Conservation (phyloP, 345 rosid genomes). For the Ailanthus altissimus region DNA sequence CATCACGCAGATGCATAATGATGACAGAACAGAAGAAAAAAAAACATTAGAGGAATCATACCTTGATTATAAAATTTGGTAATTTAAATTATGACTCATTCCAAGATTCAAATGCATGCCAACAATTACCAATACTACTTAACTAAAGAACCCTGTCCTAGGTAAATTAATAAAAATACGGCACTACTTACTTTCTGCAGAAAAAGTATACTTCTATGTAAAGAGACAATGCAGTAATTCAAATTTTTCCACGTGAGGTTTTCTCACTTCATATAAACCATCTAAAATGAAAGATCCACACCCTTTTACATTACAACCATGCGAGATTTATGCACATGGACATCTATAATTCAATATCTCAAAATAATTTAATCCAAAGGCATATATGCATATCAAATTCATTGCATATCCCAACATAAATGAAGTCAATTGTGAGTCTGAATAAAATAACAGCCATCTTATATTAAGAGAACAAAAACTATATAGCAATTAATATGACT, state of each 20-base stretch:
- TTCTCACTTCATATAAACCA: no score
- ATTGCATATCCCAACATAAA: constrained; percentile 17
- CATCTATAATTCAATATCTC: neutral
- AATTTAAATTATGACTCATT: neutral
- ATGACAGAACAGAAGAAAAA: neutral
- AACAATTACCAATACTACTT: neutral
- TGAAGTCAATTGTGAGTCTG: constrained; percentile 9
- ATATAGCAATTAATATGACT: neutral
- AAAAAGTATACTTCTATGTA: neutral
- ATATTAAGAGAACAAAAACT: no score
- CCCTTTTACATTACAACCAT: neutral
- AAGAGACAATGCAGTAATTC: no score
- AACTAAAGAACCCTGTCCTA: constrained; percentile 11
- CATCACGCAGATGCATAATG: neutral
- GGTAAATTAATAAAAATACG: constrained; percentile 8
- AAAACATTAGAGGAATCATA: neutral
- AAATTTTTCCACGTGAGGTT: no score
- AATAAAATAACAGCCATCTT: neutral
- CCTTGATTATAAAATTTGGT: neutral
- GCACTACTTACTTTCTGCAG: no score
- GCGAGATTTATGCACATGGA: constrained; percentile 28
- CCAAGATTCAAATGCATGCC: constrained; percentile 10
- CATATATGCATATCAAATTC: neutral
- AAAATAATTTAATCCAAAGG: constrained; percentile 17
- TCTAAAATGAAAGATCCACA: neutral